Percentiles rank a stretch among this genome's conserved stretches.
These are phyloP conservation scores for Casuarina glauca DNA, from an alignment of 306 rosid species.

Conservation along the genomic window DNA sequence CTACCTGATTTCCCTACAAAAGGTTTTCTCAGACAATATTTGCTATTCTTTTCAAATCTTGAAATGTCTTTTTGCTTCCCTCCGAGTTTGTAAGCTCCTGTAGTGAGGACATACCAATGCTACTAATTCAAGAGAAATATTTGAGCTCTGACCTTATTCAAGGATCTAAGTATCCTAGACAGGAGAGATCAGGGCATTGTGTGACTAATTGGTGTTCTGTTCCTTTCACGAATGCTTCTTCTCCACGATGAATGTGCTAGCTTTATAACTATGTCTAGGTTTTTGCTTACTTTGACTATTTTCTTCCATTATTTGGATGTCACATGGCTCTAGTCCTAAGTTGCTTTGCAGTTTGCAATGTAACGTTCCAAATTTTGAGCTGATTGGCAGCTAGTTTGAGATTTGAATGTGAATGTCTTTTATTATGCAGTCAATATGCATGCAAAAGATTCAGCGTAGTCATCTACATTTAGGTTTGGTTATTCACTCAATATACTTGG, in stretches of 20 bases:
- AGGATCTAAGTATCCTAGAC: neutral
- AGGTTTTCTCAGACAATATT: neutral
- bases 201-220: neutral
- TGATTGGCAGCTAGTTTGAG: neutral
- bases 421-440: neutral
- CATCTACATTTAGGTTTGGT: neutral
- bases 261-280: neutral
- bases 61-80: neutral
- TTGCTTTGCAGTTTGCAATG: neutral
- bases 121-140: neutral
- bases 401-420: neutral
- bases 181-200: neutral
- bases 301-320: too few species aligned
- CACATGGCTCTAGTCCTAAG: neutral
- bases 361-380: neutral
- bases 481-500: neutral
- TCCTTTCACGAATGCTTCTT: neutral
- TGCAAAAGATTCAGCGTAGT: neutral
- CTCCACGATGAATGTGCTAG: neutral
- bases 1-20: neutral
- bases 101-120: neutral
- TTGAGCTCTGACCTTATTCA: neutral
- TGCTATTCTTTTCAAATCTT: neutral
- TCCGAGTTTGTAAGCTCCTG: neutral
- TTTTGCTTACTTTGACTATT: too few species aligned